A percentile compares a stretch with the other conserved stretches of the same genome.
phyloP scores from a whole-genome alignment of 2,329 filamentous ascomycete genomes.

The Aspergillus brunneoviolaceus region DNA sequence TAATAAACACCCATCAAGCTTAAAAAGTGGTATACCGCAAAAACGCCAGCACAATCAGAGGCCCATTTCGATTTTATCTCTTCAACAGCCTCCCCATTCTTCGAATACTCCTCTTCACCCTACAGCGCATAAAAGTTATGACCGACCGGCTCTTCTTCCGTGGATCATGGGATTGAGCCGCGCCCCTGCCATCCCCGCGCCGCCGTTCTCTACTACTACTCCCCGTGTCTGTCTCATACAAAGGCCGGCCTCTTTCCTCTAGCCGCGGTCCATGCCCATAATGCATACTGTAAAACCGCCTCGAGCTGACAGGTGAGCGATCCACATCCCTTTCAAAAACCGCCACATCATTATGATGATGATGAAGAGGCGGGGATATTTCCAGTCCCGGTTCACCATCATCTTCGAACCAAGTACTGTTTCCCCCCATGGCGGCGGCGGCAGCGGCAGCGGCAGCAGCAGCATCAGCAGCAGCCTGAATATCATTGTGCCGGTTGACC shows the following conservation, averaged over 20 bases:
- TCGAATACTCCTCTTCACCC: conserved; percentile 19
- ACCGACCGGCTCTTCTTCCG: conserved; percentile 16
- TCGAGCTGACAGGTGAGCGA: not conserved
- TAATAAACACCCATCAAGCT: not conserved
- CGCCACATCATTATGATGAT: not conserved
- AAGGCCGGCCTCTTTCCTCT: not conserved
- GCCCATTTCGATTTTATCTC: conserved; percentile 7
- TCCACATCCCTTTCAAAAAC: not conserved
- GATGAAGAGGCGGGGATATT: not conserved
- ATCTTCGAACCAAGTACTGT: not conserved
- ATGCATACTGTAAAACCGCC: conserved; percentile 2
- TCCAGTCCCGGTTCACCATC: not conserved
- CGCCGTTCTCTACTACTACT: not conserved
- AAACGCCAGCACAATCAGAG: not conserved
- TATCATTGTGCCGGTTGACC: not conserved
- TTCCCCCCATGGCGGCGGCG: not conserved
- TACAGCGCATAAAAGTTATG: conserved; percentile 15
- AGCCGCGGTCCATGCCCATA: not conserved
- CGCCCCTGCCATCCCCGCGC: not conserved
- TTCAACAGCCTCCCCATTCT: conserved; percentile 21
- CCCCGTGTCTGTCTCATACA: not conserved
- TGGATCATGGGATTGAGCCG: not conserved
- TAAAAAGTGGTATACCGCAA: not conserved
- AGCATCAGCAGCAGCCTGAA: not conserved
- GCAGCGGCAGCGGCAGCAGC: not conserved